Evolutionary conservation across 1,284 basidiomycete species (phyloP).

Genomic region (Calocybe gambosa): DNA sequence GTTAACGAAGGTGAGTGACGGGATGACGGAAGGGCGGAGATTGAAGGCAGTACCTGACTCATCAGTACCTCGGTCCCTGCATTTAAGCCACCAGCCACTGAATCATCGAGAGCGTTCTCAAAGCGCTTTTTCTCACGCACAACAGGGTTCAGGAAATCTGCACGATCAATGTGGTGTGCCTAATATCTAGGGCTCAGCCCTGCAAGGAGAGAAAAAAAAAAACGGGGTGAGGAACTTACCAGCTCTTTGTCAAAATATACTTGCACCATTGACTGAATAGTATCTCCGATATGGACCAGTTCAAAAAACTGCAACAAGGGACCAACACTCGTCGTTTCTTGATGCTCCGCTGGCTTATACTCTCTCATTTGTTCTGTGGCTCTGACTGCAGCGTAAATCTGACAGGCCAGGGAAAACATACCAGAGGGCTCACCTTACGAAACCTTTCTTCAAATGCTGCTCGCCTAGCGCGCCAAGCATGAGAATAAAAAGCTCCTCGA

Average conservation of each 20-base stretch:
- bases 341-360: constrained; percentile 85
- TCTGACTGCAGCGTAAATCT: constrained; percentile 30
- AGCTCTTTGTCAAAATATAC: constrained; percentile 34
- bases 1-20: background rate
- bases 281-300: constrained; percentile 94
- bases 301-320: constrained; percentile 94
- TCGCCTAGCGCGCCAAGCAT: constrained; percentile 76
- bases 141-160: constrained; percentile 90
- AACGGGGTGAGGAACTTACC: constrained; percentile 29
- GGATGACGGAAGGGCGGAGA: background rate
- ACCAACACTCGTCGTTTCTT: constrained; percentile 74
- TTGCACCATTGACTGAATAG: constrained; percentile 90
- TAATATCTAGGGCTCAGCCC: constrained; percentile 22
- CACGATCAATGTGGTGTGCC: constrained; percentile 83
- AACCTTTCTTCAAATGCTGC: constrained; percentile 82
- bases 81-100: constrained; percentile 88
- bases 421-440: constrained; percentile 49
- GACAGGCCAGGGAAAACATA: background rate
- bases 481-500: constrained; percentile 89
- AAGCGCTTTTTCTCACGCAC: constrained; percentile 88
- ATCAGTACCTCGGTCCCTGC: constrained; percentile 94
- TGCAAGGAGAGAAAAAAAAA: background rate
- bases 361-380: constrained; percentile 78
- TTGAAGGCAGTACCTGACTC: constrained; percentile 68
- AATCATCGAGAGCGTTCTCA: constrained; percentile 87